These are phyloP conservation scores for Apiotrichum brassicae DNA, from an alignment of 1,284 basidiomycete genomes.

Conservation along the genomic window DNA sequence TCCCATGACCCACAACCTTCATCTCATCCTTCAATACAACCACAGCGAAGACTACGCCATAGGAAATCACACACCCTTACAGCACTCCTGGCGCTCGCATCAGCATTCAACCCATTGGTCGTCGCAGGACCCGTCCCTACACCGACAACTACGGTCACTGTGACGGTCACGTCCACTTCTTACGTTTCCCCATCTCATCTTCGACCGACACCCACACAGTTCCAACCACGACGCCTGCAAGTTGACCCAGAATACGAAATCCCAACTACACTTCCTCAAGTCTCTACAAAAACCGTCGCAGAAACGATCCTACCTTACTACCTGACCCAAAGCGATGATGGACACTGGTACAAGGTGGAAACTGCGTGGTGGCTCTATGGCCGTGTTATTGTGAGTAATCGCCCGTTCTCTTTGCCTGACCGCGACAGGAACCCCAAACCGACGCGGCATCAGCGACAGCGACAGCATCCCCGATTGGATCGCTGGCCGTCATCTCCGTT, in stretches of 20 bases:
- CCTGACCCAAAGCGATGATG: slow-evolving; percentile 26
- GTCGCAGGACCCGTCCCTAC: neutral
- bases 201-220: too few species aligned
- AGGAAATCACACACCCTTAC: too few species aligned
- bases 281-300: neutral
- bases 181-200: neutral
- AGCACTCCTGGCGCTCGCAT: neutral
- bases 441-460: neutral
- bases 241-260: neutral
- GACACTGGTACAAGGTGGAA: slow-evolving; percentile 27
- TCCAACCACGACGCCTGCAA: neutral
- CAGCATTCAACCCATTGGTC: slow-evolving; percentile 1
- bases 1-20: too few species aligned
- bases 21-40: too few species aligned
- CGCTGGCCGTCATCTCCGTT: neutral
- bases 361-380: slow-evolving; percentile 35
- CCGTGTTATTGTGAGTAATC: slow-evolving; percentile 14
- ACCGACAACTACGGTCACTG: neutral
- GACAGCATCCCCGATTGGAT: neutral
- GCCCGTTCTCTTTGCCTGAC: neutral
- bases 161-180: too few species aligned
- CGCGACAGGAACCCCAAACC: neutral
- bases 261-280: neutral
- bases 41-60: too few species aligned
- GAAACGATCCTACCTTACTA: slow-evolving; percentile 32